Percentiles rank a stretch among this genome's conserved stretches.
Conservation (phyloP, 2,329 filamentous ascomycete species). For the Fusarium robinianum region DNA sequence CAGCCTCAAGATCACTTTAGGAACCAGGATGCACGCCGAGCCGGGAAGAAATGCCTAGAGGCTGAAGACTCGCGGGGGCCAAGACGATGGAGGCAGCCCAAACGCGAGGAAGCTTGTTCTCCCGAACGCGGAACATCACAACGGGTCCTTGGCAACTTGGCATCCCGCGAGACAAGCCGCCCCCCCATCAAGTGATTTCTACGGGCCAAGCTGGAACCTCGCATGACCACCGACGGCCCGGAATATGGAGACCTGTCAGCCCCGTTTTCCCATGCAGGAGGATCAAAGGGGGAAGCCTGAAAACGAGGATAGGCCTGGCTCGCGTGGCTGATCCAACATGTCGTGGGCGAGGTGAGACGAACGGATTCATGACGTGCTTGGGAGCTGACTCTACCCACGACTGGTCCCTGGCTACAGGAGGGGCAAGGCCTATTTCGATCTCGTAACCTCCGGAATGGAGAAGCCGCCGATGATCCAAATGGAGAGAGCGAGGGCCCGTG, state of each 20-base stretch:
- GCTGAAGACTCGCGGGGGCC: slow-evolving; percentile 18
- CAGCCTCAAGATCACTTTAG: slow-evolving; percentile 17
- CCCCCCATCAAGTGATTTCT: slow-evolving; percentile 21
- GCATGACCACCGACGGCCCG: slow-evolving; percentile 33
- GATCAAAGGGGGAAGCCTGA: slow-evolving; percentile 8
- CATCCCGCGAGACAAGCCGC: slow-evolving; percentile 7
- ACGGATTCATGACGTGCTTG: slow-evolving; percentile 19
- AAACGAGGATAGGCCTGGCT: slow-evolving; percentile 13
- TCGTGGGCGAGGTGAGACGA: slow-evolving; percentile 15
- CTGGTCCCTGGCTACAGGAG: slow-evolving; percentile 5
- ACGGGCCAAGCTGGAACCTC: slow-evolving; percentile 27
- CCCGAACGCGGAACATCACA: slow-evolving; percentile 4
- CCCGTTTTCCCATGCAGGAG: slow-evolving; percentile 17
- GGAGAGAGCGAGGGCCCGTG: slow-evolving; percentile 23
- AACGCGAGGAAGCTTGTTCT: background rate
- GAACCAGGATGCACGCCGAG: background rate
- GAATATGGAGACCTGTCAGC: slow-evolving; percentile 18
- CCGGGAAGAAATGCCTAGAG: slow-evolving; percentile 8
- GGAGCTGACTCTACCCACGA: slow-evolving; percentile 10
- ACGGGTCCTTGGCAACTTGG: slow-evolving; percentile 12
- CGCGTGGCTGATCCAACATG: slow-evolving; percentile 11
- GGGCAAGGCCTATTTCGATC: slow-evolving; percentile 23
- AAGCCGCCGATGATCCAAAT: slow-evolving; percentile 22
- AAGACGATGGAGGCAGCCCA: slow-evolving; percentile 4
- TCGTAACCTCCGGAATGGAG: slow-evolving; percentile 25